Evolutionary conservation across 768 basidiomycete genomes (phyloP).

Genomic region (Suillus lakei): DNA sequence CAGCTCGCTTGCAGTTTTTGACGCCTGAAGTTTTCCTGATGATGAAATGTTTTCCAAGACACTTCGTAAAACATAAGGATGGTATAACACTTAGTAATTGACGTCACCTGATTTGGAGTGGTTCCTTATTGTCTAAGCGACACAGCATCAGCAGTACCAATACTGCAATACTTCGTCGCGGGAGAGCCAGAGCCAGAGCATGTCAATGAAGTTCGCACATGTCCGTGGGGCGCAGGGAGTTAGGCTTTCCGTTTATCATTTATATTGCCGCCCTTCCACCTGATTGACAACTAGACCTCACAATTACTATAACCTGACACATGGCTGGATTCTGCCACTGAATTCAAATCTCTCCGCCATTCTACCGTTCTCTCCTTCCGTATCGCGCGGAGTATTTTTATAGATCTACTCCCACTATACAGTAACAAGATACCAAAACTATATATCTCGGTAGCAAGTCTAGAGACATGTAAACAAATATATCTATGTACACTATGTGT

Average conservation of each 20-base stretch:
- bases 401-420: background rate
- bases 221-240: background rate
- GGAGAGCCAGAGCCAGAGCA: background rate
- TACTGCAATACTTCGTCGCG: background rate
- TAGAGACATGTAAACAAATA: conserved; percentile 7
- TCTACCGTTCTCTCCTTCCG: background rate
- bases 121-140: background rate
- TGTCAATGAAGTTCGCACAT: background rate
- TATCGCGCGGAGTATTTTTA: background rate
- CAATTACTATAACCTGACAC: background rate
- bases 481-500: conserved; percentile 10
- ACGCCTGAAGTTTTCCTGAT: background rate
- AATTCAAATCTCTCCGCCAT: background rate
- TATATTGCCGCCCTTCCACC: background rate
- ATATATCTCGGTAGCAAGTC: background rate
- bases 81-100: no score
- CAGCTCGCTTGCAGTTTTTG: background rate
- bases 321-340: background rate
- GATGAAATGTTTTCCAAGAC: background rate
- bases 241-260: background rate
- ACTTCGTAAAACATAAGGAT: background rate
- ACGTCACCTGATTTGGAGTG: background rate
- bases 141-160: background rate
- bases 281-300: background rate
- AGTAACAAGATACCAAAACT: background rate